These are phyloP conservation scores for Haematococcus lacustris DNA, from an alignment of 139 green algal species.

Conservation along the genomic window DNA sequence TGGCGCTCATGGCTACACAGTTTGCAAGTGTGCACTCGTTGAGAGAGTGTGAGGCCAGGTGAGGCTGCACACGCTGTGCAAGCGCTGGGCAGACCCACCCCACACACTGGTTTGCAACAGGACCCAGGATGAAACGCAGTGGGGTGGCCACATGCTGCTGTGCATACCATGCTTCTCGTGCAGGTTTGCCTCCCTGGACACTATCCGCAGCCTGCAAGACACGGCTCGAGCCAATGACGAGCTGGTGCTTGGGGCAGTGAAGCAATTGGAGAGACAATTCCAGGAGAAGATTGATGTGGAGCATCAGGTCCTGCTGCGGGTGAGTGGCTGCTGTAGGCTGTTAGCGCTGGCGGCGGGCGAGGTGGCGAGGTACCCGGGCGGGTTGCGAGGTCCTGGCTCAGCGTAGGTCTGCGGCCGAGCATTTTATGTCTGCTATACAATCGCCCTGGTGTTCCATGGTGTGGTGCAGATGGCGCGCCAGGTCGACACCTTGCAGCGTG, in stretches of 20 bases:
- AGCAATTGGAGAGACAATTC: constrained; percentile 11
- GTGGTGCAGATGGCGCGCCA: constrained; percentile 1
- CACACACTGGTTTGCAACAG: not conserved
- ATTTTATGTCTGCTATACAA: not conserved
- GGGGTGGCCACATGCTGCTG: not conserved
- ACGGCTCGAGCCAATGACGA: constrained; percentile 13
- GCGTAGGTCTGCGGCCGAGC: not conserved
- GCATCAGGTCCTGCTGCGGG: constrained; percentile 1
- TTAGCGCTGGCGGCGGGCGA: not conserved
- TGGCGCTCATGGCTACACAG: constrained; percentile 1
- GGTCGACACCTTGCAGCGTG: constrained; percentile 1
- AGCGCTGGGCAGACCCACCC: not conserved
- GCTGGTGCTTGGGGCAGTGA: constrained; percentile 9
- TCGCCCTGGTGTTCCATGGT: not conserved
- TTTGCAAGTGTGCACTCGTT: not conserved
- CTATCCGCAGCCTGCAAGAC: not conserved
- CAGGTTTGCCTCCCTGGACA: constrained; percentile 8
- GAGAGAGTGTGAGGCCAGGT: constrained; percentile 1
- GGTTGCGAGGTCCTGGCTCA: not conserved
- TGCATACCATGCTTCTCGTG: not conserved
- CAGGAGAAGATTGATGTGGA: constrained; percentile 3
- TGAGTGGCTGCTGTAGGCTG: no score
- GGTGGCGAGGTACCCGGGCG: not conserved
- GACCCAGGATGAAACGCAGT: not conserved
- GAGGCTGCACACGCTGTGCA: not conserved